Evolutionary conservation across 495 filamentous ascomycete genomes (phyloP).

Genomic region (Cairneyella variabilis): DNA sequence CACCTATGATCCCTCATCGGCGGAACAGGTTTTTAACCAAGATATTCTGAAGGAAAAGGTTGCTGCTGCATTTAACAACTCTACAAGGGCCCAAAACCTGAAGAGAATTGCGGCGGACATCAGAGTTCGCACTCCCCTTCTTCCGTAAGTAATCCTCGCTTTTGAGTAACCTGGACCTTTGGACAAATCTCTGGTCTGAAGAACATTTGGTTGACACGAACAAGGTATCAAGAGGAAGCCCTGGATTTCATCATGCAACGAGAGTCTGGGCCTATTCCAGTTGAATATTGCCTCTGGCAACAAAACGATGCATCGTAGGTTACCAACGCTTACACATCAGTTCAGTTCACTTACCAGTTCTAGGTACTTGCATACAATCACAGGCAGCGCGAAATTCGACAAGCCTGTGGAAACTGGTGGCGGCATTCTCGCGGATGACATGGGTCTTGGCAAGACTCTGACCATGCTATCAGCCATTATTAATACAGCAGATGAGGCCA

Average conservation of each 20-base stretch:
- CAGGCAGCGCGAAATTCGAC: not conserved
- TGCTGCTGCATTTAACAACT: constrained; percentile 18
- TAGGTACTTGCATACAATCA: constrained; percentile 10
- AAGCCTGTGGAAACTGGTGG: constrained; percentile 36
- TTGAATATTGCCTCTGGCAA: constrained; percentile 26
- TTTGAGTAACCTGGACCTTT: too few relatives aligned
- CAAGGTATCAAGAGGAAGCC: constrained; percentile 33
- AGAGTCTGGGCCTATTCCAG: constrained; percentile 28
- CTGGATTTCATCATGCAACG: constrained; percentile 34
- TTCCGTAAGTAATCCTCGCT: constrained; percentile 2
- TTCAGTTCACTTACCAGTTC: not conserved
- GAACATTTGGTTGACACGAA: not conserved
- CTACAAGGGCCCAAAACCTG: constrained; percentile 3
- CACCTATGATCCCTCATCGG: not conserved
- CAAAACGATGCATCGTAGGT: not conserved
- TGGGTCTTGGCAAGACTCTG: constrained; percentile 90
- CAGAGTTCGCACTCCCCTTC: not conserved
- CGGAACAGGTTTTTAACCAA: not conserved
- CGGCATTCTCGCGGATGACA: constrained; percentile 86
- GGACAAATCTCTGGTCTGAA: too few relatives aligned
- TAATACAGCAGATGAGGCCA: constrained; percentile 7
- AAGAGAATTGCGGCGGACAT: not conserved
- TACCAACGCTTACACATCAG: not conserved
- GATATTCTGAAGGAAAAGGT: constrained; percentile 17
- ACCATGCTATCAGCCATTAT: constrained; percentile 78